Conservation (phyloP, 345 rosid species). For the Gossypium mustelinum region DNA sequence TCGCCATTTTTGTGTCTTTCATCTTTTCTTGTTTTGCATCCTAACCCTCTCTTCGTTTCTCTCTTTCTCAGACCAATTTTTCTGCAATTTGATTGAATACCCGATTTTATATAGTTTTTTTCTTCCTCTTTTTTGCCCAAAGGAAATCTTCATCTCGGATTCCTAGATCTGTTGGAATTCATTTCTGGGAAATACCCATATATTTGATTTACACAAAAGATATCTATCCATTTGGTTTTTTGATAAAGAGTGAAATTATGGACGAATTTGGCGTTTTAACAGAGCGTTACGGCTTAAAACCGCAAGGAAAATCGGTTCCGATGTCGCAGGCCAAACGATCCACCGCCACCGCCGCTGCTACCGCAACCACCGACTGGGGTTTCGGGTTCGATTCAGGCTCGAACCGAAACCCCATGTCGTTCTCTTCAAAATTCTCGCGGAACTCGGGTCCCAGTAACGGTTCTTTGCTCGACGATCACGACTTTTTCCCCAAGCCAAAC, state of each 20-base stretch:
- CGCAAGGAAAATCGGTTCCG: conserved; percentile 84
- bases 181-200: not conserved
- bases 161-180: not conserved
- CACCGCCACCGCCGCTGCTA: conserved; percentile 15
- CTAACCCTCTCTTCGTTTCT: not conserved
- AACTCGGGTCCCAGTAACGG: conserved; percentile 31
- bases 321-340: conserved; percentile 65
- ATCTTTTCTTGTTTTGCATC: not conserved
- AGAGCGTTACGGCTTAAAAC: conserved; percentile 73
- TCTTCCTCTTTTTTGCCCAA: too few species aligned
- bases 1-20: conserved; percentile 21
- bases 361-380: conserved; percentile 26
- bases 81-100: not conserved
- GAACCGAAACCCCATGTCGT: conserved; percentile 21
- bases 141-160: not conserved
- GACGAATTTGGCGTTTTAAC: conserved; percentile 84
- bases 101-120: not conserved
- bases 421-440: conserved; percentile 27
- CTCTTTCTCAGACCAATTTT: not conserved
- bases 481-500: conserved; percentile 22
- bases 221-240: not conserved
- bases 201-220: not conserved
- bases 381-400: conserved; percentile 18
- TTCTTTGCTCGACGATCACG: conserved; percentile 29
- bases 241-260: conserved; percentile 24